These are phyloP conservation scores for Chloris gayana DNA, from an alignment of 176 grass and related monocot genomes.

Conservation along the genomic window DNA sequence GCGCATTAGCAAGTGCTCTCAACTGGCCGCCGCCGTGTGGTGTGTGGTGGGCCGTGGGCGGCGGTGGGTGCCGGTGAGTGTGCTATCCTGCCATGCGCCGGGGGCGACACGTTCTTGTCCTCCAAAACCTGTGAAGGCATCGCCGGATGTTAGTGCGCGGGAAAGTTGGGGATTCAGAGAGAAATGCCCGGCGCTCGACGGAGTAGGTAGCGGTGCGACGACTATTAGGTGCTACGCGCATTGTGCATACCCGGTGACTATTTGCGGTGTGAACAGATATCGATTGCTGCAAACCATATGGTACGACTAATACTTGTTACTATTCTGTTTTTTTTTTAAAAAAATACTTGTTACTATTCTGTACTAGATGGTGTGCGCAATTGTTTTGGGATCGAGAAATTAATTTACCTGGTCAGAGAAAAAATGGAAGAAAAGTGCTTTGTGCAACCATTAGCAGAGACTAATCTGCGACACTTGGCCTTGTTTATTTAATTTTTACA, in stretches of 20 bases:
- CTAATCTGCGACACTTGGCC: too few species aligned
- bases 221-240: background rate
- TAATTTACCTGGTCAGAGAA: too few species aligned
- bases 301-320: background rate
- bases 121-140: background rate
- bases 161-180: background rate
- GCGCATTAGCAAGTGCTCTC: background rate
- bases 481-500: too few species aligned
- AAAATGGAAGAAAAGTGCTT: too few species aligned
- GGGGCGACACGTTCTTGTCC: constrained; percentile 41
- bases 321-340: too few species aligned
- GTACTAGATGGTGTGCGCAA: too few species aligned
- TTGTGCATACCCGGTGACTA: background rate
- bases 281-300: background rate
- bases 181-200: background rate
- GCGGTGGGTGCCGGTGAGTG: background rate
- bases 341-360: too few species aligned
- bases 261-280: background rate
- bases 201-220: background rate
- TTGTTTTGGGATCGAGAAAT: too few species aligned
- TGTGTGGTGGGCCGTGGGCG: background rate
- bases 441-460: too few species aligned
- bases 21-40: background rate
- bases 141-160: background rate
- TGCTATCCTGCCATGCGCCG: background rate